phyloP scores from a whole-genome alignment of 495 filamentous ascomycete genomes.

The Aspergillus hancockii region DNA sequence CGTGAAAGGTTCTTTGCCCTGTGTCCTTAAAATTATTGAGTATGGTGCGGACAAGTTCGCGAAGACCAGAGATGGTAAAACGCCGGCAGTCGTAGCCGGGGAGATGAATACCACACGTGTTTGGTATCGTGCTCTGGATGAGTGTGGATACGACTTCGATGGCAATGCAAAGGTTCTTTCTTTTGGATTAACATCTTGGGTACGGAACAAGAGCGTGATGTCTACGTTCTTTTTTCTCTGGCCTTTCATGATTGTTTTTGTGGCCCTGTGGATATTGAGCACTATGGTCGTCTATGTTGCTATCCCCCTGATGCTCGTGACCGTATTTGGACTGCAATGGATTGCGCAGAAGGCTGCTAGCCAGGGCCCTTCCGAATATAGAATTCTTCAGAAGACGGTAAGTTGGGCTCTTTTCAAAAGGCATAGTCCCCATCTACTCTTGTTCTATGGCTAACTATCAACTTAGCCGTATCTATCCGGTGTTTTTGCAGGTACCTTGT shows the following conservation, averaged over 20 bases:
- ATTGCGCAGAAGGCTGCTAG: slow-evolving; percentile 72
- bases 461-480: slow-evolving; percentile 86
- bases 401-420: slow-evolving; percentile 25
- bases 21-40: slow-evolving; percentile 88
- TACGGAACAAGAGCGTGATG: slow-evolving; percentile 78
- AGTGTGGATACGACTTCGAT: slow-evolving; percentile 80
- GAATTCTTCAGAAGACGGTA: slow-evolving; percentile 84
- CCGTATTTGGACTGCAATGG: slow-evolving; percentile 75
- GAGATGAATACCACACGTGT: slow-evolving; percentile 84
- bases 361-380: slow-evolving; percentile 82
- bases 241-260: slow-evolving; percentile 75
- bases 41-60: slow-evolving; percentile 92
- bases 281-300: slow-evolving; percentile 72
- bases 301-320: slow-evolving; percentile 66
- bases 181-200: slow-evolving; percentile 47
- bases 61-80: slow-evolving; percentile 83
- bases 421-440: neutral
- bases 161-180: slow-evolving; percentile 64
- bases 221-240: slow-evolving; percentile 89
- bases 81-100: slow-evolving; percentile 75
- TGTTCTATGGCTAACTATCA: slow-evolving; percentile 8
- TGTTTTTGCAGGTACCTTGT: slow-evolving; percentile 85
- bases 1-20: slow-evolving; percentile 82
- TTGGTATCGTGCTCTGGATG: slow-evolving; percentile 82
- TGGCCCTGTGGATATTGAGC: slow-evolving; percentile 69